These are phyloP conservation scores for Stachybotrys chartarum DNA, from an alignment of 2,329 filamentous ascomycete species.

Conservation along the genomic window DNA sequence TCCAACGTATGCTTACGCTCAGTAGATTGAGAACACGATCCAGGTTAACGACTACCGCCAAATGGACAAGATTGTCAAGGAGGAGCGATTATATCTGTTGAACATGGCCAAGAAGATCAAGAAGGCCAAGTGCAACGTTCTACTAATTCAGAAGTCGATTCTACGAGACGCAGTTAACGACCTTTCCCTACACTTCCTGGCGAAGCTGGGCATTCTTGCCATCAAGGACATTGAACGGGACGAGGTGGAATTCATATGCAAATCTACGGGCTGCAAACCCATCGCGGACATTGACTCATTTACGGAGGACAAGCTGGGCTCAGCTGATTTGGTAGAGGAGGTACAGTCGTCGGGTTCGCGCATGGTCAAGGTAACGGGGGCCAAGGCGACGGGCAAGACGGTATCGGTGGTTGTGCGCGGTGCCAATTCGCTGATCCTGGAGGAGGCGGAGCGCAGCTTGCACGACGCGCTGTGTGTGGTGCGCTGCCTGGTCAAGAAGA, in stretches of 20 bases:
- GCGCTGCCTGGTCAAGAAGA: conserved; percentile 97
- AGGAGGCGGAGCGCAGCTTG: conserved; percentile 92
- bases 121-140: conserved; percentile 98
- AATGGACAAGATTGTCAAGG: conserved; percentile 99
- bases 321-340: conserved; percentile 90
- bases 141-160: conserved; percentile 97
- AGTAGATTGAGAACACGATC: conserved; percentile 97
- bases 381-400: conserved; percentile 77
- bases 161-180: conserved; percentile 97
- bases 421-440: conserved; percentile 88
- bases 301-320: conserved; percentile 95
- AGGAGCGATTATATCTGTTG: conserved; percentile 94
- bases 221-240: conserved; percentile 98
- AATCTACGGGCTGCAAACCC: conserved; percentile 97
- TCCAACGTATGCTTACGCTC: conserved; percentile 10
- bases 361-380: conserved; percentile 91
- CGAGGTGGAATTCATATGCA: conserved; percentile 99
- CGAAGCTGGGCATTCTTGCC: conserved; percentile 90
- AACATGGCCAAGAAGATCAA: conserved; percentile 99
- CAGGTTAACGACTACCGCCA: conserved; percentile 99
- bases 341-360: conserved; percentile 78
- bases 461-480: conserved; percentile 98
- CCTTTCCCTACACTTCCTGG: conserved; percentile 91
- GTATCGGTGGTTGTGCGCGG: conserved; percentile 92
- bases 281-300: conserved; percentile 98